These are phyloP conservation scores for Hypoxylon intermedium DNA, from an alignment of 495 filamentous ascomycete genomes.

Conservation along the genomic window DNA sequence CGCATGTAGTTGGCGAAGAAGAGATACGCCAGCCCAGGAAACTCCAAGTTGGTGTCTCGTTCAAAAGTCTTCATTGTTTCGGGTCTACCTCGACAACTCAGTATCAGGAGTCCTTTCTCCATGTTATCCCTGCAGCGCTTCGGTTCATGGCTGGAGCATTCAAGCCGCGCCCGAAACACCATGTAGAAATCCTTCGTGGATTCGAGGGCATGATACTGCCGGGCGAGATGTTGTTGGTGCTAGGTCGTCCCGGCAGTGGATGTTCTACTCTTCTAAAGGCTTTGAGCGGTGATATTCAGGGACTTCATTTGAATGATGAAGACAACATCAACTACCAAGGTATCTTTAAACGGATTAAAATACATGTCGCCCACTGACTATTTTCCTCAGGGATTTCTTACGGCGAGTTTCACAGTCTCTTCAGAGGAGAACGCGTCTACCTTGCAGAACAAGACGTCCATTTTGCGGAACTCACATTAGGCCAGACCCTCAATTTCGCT, in stretches of 20 bases:
- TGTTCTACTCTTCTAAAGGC: conserved; percentile 72
- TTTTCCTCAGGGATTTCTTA: too few relatives aligned
- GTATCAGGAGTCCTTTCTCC: too few relatives aligned
- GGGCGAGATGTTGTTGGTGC: conserved; percentile 81
- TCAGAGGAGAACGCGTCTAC: conserved; percentile 70
- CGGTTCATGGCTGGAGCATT: too few relatives aligned
- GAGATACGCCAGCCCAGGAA: too few relatives aligned
- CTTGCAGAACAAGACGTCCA: conserved; percentile 69
- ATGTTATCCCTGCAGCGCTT: too few relatives aligned
- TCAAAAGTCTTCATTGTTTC: too few relatives aligned
- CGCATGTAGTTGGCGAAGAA: too few relatives aligned
- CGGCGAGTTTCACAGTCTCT: conserved; percentile 61
- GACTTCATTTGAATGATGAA: conserved; percentile 51
- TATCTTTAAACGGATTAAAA: too few relatives aligned
- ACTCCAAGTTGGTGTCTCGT: too few relatives aligned
- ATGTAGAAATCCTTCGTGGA: conserved; percentile 73
- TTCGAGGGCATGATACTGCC: conserved; percentile 76
- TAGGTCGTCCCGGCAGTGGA: conserved; percentile 69
- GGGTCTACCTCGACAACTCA: too few relatives aligned
- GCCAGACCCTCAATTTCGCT: conserved; percentile 71
- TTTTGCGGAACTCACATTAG: conserved; percentile 70
- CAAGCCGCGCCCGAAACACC: too few relatives aligned
- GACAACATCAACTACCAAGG: conserved; percentile 58
- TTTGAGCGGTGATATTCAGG: conserved; percentile 70
- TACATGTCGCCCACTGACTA: too few relatives aligned